A percentile compares a stretch with the other conserved stretches of the same genome.
Conservation (phyloP, 805 yeast genomes). For the Metschnikowia proteae region DNA sequence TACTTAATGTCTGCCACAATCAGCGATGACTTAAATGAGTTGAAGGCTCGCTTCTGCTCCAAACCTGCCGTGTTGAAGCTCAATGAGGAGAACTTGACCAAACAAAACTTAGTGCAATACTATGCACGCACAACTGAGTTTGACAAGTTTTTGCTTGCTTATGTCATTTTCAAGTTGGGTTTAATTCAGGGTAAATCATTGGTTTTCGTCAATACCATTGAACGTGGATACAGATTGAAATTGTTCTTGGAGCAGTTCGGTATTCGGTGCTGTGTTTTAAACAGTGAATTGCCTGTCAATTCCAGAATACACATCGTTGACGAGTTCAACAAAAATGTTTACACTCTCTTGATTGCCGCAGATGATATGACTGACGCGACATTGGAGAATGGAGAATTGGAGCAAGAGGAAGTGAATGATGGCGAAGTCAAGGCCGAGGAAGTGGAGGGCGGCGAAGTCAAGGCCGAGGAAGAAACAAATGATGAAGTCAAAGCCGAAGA, state of each 20-base stretch:
- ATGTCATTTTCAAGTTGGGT: constrained; percentile 85
- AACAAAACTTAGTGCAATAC: constrained; percentile 71
- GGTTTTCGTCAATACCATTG: constrained; percentile 88
- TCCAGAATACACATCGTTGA: constrained; percentile 94
- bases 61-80: constrained; percentile 78
- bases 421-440: constrained; percentile 7
- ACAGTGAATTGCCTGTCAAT: constrained; percentile 88
- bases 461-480: neutral
- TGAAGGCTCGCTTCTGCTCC: constrained; percentile 77
- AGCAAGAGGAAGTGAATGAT: constrained; percentile 33
- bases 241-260: constrained; percentile 94
- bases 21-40: constrained; percentile 74
- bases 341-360: constrained; percentile 86
- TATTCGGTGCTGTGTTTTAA: constrained; percentile 78
- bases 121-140: constrained; percentile 83
- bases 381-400: constrained; percentile 48
- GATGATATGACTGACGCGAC: constrained; percentile 74
- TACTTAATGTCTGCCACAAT: constrained; percentile 96
- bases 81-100: constrained; percentile 52
- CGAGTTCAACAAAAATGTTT: constrained; percentile 87
- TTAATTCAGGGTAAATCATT: constrained; percentile 88
- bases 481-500: constrained; percentile 7
- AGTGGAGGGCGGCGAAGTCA: neutral
- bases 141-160: constrained; percentile 86
- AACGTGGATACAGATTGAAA: constrained; percentile 90